Evolutionary conservation across 805 yeast species (phyloP).

Genomic region (Hemisphaericaspora nanyangensis): DNA sequence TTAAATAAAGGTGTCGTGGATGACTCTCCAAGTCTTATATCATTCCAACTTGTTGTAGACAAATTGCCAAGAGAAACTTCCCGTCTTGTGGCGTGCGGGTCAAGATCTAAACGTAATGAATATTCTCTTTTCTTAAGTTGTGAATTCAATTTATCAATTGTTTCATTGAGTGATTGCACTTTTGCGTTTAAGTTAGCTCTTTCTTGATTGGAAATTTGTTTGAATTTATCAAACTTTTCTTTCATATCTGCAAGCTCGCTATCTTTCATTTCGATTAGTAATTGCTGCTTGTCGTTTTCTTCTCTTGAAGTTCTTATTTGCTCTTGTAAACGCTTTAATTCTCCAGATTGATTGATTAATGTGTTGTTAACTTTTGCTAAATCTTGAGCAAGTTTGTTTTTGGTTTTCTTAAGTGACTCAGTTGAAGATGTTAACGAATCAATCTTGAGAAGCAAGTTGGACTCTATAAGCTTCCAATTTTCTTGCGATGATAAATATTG

Average conservation of each 20-base stretch:
- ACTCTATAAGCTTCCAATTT: slow-evolving; percentile 81
- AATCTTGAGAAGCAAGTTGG: slow-evolving; percentile 50
- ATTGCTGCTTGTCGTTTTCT: slow-evolving; percentile 20
- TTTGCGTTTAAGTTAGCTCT: slow-evolving; percentile 23
- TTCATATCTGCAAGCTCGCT: slow-evolving; percentile 12
- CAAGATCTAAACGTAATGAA: slow-evolving; percentile 15
- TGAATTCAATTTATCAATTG: slow-evolving; percentile 10
- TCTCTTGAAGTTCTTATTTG: slow-evolving; percentile 23
- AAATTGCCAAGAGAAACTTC: slow-evolving; percentile 2
- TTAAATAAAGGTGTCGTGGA: slow-evolving; percentile 39
- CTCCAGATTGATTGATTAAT: slow-evolving; percentile 12
- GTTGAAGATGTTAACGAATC: slow-evolving; percentile 28
- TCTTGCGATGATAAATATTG: slow-evolving; percentile 75
- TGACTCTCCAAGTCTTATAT: slow-evolving; percentile 45
- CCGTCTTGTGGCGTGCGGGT: slow-evolving; percentile 6
- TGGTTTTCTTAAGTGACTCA: slow-evolving; percentile 26
- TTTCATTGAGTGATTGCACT: slow-evolving; percentile 18
- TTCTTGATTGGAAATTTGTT: slow-evolving; percentile 28
- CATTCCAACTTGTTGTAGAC: slow-evolving; percentile 11
- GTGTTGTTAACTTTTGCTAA: slow-evolving; percentile 21
- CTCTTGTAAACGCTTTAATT: slow-evolving; percentile 15
- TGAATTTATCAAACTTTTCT: slow-evolving; percentile 29
- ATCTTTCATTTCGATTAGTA: slow-evolving; percentile 18
- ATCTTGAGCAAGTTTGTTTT: slow-evolving; percentile 31
- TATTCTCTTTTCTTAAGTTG: not conserved